Evolutionary conservation across 805 yeast genomes (phyloP).

Genomic region (Candida maesae): DNA sequence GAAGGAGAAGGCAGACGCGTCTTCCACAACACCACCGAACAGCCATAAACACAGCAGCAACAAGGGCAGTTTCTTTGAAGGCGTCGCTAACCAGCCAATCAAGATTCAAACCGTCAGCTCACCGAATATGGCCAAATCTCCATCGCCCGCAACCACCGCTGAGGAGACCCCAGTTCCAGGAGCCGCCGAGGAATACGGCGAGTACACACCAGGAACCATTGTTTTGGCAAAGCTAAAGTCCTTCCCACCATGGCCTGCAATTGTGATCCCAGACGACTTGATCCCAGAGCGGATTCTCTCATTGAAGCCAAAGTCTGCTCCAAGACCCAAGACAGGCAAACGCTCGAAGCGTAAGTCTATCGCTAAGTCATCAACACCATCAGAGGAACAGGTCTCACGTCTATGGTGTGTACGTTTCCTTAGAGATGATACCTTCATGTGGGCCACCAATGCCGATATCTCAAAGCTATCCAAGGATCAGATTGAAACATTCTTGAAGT

Average conservation of each 20-base stretch:
- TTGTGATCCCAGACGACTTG: slow-evolving; percentile 58
- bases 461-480: slow-evolving; percentile 39
- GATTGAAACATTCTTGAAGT: slow-evolving; percentile 37
- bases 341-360: slow-evolving; percentile 11
- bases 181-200: slow-evolving; percentile 18
- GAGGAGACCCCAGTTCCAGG: not conserved
- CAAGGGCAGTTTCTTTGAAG: too few species aligned
- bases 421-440: slow-evolving; percentile 67
- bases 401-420: slow-evolving; percentile 61
- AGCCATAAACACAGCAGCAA: too few species aligned
- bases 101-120: too few species aligned
- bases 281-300: slow-evolving; percentile 54
- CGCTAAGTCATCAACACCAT: not conserved
- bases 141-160: too few species aligned
- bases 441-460: slow-evolving; percentile 56
- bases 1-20: too few species aligned
- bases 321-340: slow-evolving; percentile 10
- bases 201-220: slow-evolving; percentile 44
- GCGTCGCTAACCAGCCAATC: too few species aligned
- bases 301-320: slow-evolving; percentile 44
- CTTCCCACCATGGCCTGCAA: slow-evolving; percentile 89
- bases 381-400: slow-evolving; percentile 11
- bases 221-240: slow-evolving; percentile 84
- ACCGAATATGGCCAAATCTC: too few species aligned
- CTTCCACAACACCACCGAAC: too few species aligned